Base-by-base conservation (phyloP, 1,139 yeast genomes). In the Sugiyamaella pinicola region DNA sequence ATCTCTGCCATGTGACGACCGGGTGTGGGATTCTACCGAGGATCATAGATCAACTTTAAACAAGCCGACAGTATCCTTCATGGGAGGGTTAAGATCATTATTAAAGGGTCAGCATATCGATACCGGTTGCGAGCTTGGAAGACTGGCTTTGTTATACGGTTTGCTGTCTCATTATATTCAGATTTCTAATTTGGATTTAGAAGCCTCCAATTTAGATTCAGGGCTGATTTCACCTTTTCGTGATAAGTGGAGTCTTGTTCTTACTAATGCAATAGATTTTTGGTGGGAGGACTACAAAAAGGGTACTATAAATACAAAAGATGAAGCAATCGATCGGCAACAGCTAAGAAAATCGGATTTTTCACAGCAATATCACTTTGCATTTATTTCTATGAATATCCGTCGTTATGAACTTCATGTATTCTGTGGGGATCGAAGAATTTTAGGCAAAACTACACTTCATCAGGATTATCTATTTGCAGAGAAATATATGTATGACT, bases 1-100 rank as follows among this genome's bases (percentile, higher is more conserved):
- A 57, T 77, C 83, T 43, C 72, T 88, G 64, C 96, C 96, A 0
- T 88, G 95, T 64, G 83, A 85, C 54, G 96, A 88, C 63, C 80
- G 76, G 19, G 71, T 86, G 47, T 87, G 96, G 96, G 90, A 85
- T 51, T 70, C 63, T 51, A 66, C 60, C 62, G 51, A 47, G 22
- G 51, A 39, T 40, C 49, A 46, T 15, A 37, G 49, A 19, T n/a
- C 35, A 6, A 37, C 38, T 29, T 24, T 50, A 13, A 43, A 43
- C 26, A 50, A 44, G 18, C 49, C 53, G 15, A 44, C 49, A n/a
- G 34, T 18, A 13, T 31, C 53, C 2, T 50, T 50, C 18, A 38
- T 38, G 42, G 44, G 35, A 13, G 47, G 53, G 5, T 19, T 50
- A 12, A 37, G 40, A 31, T 29, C 46, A 7, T 17, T 50, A 21